Base-by-base conservation (phyloP, 2,329 filamentous ascomycete species). In the Colletotrichum brevisporum region DNA sequence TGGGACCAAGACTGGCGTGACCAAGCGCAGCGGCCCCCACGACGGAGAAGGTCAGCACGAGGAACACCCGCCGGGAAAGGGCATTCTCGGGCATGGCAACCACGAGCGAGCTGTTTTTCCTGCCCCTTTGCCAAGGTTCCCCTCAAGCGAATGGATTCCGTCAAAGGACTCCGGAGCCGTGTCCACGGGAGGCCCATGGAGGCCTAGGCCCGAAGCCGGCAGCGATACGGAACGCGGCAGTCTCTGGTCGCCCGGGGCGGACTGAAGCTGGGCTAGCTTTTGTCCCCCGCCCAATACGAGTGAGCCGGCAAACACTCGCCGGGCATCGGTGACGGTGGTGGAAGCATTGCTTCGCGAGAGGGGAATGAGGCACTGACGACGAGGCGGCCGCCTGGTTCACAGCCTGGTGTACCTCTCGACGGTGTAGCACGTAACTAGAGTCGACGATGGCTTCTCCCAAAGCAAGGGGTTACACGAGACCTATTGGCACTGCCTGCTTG, bases 11-110 rank as follows among this genome's bases (percentile, higher is more conserved):
- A 39, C 27, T 9, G 63, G 43, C 45, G 31, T 61, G 45, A 27
- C 62, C 62, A 67, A 26, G 51, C 52, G 56, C 56, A 67, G 62
- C 51, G 63, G 51, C 51, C 36, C 63, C 45, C 67, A 24, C 15
- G 39, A 13, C 31, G 18, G 39, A 5, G 45, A 24, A 24, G 27
- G 43, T 39, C 15, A 36, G 55, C n/a, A 15, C 13, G 58, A 61
- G 24, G 36, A 31, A 45, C 8, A 36, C 13, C 31, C 15, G 48
- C 50, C 5, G 16, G 13, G 26, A 24, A 18, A 13, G 18, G 53
- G 12, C 16, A 39, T 47, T 39, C 18, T 48, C 51, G 55, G 45
- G 16, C n/a, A 53, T 56, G 36, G 36, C 24, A 39, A 24, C 9
- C 45, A 36, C 36, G 27, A 45, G 36, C 31, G 31, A 61, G 31